A percentile compares a stretch with the other conserved stretches of the same genome.
phyloP scores from a whole-genome alignment of 768 basidiomycete species.

The Leccinum ochraceum region DNA sequence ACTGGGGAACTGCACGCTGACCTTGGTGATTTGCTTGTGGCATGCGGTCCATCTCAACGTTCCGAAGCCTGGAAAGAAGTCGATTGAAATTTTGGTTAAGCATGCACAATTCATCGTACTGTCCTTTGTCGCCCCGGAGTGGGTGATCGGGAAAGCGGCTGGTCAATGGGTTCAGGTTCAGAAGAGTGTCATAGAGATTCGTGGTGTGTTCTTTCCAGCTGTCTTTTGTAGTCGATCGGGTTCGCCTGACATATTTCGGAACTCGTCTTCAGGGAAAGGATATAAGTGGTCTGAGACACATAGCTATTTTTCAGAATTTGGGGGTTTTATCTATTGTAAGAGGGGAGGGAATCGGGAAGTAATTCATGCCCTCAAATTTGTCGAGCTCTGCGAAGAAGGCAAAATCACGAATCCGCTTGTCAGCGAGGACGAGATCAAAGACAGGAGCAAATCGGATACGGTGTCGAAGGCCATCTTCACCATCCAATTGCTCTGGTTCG shows the following conservation, averaged over 20 bases:
- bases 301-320: not conserved
- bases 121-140: not conserved
- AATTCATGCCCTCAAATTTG: not conserved
- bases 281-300: not conserved
- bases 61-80: not conserved
- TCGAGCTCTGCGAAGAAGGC: not conserved
- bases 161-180: not conserved
- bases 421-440: not conserved
- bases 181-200: not conserved
- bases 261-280: not conserved
- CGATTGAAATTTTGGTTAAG: not conserved
- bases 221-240: not conserved
- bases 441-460: not conserved
- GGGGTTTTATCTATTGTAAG: not conserved
- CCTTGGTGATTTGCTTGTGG: not conserved
- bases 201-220: not conserved
- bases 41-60: not conserved
- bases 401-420: not conserved
- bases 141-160: not conserved
- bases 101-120: not conserved
- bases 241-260: not conserved
- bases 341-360: not conserved
- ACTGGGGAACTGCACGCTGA: not conserved
- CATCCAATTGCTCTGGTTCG: not conserved
- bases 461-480: not conserved